Conservation (phyloP, 2,329 filamentous ascomycete species). For the Colletotrichum eleusines region DNA sequence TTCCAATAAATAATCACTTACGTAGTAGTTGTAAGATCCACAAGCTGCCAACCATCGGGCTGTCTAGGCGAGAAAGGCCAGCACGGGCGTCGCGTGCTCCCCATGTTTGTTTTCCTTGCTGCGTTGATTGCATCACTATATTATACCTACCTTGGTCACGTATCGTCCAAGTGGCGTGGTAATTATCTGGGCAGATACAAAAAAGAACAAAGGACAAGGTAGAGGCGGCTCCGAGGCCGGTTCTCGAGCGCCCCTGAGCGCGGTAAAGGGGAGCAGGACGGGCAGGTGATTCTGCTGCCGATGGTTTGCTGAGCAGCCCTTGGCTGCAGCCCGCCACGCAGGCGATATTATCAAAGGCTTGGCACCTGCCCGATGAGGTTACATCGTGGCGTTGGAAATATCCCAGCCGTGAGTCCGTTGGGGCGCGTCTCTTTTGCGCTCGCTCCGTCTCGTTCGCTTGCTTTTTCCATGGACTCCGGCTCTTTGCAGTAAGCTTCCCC, state of each 20-base stretch:
- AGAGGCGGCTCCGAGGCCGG: not conserved
- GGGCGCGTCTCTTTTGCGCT: not conserved
- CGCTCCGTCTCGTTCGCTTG: not conserved
- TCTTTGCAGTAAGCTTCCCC: constrained; percentile 6
- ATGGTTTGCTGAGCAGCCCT: not conserved
- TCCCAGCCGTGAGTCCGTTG: constrained; percentile 8
- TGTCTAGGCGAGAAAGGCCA: not conserved
- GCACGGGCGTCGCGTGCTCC: not conserved
- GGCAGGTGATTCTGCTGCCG: constrained; percentile 25
- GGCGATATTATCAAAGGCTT: constrained; percentile 29
- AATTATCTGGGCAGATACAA: not conserved
- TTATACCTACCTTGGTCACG: not conserved
- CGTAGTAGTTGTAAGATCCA: not conserved
- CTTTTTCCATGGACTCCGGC: not conserved
- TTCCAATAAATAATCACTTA: too few relatives aligned
- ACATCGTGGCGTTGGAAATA: constrained; percentile 27
- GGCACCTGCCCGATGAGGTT: constrained; percentile 38
- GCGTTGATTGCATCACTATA: not conserved
- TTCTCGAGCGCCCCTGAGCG: not conserved
- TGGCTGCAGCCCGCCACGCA: constrained; percentile 9
- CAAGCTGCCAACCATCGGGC: not conserved
- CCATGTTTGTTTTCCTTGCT: not conserved
- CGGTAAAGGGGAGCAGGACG: constrained; percentile 14
- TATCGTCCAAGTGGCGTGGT: too few relatives aligned
- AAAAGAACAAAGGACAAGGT: not conserved